Evolutionary conservation across 306 rosid species (phyloP).

Genomic region (Citrullus colocynthis): DNA sequence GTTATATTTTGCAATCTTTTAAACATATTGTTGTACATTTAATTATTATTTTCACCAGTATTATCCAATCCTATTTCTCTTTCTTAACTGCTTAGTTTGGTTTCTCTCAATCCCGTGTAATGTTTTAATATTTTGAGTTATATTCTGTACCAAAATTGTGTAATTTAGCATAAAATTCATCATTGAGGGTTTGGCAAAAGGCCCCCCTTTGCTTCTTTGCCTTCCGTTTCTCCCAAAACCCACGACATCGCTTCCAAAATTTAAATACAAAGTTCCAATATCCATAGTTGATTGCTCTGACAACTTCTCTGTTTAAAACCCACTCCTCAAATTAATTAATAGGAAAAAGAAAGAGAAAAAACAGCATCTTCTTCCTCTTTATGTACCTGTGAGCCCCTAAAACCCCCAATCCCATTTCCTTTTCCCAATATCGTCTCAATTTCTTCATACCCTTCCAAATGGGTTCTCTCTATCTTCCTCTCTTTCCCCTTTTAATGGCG

Average conservation of each 20-base stretch:
- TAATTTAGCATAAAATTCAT: not conserved
- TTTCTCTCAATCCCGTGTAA: too few species aligned
- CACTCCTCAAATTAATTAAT: not conserved
- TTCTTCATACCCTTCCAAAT: conserved; percentile 8
- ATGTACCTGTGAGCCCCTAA: not conserved
- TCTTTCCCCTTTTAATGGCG: conserved; percentile 4
- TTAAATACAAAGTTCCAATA: not conserved
- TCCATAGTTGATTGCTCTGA: not conserved
- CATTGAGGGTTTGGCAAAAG: not conserved
- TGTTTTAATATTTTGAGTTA: too few species aligned
- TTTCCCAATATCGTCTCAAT: not conserved
- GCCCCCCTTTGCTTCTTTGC: not conserved
- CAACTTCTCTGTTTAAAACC: not conserved
- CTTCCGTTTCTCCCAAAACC: not conserved
- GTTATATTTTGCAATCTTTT: too few species aligned
- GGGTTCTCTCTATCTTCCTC: conserved; percentile 11
- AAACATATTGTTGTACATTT: too few species aligned
- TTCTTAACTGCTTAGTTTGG: too few species aligned
- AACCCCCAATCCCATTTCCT: not conserved
- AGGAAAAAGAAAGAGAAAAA: not conserved
- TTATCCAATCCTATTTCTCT: too few species aligned
- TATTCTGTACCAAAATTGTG: too few species aligned
- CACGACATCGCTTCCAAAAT: conserved; percentile 2
- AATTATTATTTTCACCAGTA: too few species aligned
- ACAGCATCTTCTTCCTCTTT: not conserved